A percentile compares a stretch with the other conserved stretches of the same genome.
Conservation (phyloP, 306 rosid genomes). For the Corylus heterophylla region DNA sequence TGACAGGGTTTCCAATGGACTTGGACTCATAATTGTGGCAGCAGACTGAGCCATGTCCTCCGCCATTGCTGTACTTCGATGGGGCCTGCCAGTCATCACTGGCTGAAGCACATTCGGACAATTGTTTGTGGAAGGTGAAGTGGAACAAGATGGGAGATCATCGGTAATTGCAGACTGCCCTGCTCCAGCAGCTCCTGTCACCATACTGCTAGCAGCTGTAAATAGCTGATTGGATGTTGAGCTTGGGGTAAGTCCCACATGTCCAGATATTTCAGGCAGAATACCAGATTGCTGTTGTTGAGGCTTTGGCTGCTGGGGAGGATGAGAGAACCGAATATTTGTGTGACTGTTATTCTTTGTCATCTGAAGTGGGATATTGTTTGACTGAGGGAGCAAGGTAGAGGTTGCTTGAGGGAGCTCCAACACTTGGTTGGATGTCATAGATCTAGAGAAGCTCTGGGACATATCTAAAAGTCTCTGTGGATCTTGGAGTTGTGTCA, state of each 20-base stretch:
- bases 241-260: conserved; percentile 43
- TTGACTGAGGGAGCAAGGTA: conserved; percentile 47
- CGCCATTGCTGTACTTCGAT: conserved; percentile 44
- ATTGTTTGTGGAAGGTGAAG: conserved; percentile 92
- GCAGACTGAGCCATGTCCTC: conserved; percentile 88
- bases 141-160: conserved; percentile 88
- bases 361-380: conserved; percentile 51
- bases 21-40: conserved; percentile 54
- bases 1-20: conserved; percentile 57
- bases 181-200: conserved; percentile 54
- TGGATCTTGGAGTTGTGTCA: conserved; percentile 67
- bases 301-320: conserved; percentile 60
- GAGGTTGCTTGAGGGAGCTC: conserved; percentile 54
- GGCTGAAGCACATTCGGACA: conserved; percentile 56
- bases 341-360: conserved; percentile 44
- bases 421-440: conserved; percentile 50
- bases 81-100: conserved; percentile 44
- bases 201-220: conserved; percentile 45
- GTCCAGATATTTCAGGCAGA: conserved; percentile 56
- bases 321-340: conserved; percentile 51
- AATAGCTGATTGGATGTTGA: conserved; percentile 52
- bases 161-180: conserved; percentile 84
- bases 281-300: conserved; percentile 63
- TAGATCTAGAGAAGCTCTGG: conserved; percentile 57
- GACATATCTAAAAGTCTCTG: conserved; percentile 62